Evolutionary conservation across 2,329 filamentous ascomycete species (phyloP), one percentile per base, ranked within the genome.

Genomic region (Penicillium occitanis): DNA sequence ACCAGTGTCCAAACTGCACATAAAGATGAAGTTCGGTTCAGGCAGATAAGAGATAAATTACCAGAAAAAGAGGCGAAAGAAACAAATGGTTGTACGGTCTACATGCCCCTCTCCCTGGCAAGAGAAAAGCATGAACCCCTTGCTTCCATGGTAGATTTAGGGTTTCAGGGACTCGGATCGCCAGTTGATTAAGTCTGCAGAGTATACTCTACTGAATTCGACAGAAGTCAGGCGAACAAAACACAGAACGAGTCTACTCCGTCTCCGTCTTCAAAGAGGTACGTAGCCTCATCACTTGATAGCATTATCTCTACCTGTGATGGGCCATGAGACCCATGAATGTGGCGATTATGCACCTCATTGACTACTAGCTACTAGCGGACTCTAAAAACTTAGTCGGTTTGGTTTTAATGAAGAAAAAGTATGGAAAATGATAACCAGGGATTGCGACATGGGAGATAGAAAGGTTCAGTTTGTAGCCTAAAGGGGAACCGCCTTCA

Each of bases 131-230:
- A 57, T 57, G 19, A 25, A 40, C 53, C 53, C 53, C 53, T 57
- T 57, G n/a, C 53, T 57, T 57, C 53, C 53, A 57, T 40, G 53
- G 53, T 57, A 10, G 33, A 40, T 22, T 37, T 40, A 25, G 19
- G n/a, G 53, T 57, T 57, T 40, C 33, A 57, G 53, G 28, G 30
- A 22, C 53, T 57, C 53, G 19, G 53, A 40, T 22, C 53, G 33
- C n/a, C 53, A 13, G 33, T 37, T 57, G 30, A 40, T 40, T 33
- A 40, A 57, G 33, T 25, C 33, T 11, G 33, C 53, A 37, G 19
- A n/a, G 19, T 37, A 37, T 13, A 1, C 19, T 55, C 30, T 55
- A 19, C 8, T 35, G 14, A 25, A 35, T 8, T 22, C 4, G 5
- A 13, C n/a, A 19, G 17, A 22, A 57, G 51, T 53, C 25, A 30